A percentile compares a stretch with the other conserved stretches of the same genome.
Conservation (phyloP, 305 asterid genomes). For the Solanum aculeatissimum region DNA sequence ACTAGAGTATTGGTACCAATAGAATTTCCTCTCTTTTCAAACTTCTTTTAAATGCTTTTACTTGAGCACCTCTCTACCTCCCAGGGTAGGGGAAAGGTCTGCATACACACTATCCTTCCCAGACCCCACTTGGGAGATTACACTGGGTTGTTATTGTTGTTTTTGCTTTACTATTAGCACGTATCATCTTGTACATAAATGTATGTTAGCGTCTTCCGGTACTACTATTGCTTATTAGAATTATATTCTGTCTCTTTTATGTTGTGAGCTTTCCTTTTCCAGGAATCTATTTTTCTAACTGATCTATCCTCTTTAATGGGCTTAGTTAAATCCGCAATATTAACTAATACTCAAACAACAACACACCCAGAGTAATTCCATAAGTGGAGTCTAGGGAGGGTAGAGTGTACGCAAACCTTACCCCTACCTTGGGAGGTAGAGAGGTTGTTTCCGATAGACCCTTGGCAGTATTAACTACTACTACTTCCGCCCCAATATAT, state of each 20-base stretch:
- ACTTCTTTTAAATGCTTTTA: background rate
- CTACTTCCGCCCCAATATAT: too few relatives aligned
- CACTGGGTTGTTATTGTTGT: too few relatives aligned
- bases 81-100: background rate
- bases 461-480: too few relatives aligned
- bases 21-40: background rate
- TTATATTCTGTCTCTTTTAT: background rate
- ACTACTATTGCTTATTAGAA: background rate
- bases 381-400: too few relatives aligned
- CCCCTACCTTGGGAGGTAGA: too few relatives aligned
- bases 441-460: too few relatives aligned
- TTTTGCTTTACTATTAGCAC: too few relatives aligned
- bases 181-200: too few relatives aligned
- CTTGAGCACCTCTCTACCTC: background rate
- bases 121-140: too few relatives aligned
- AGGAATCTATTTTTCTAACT: background rate
- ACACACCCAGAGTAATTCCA: too few relatives aligned
- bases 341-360: background rate
- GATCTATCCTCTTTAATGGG: too few relatives aligned
- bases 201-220: background rate
- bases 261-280: background rate
- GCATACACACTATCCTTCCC: background rate
- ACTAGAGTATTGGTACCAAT: background rate
- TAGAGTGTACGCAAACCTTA: too few relatives aligned
- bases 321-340: background rate